A percentile compares a stretch with the other conserved stretches of the same genome.
Conservation (phyloP, 768 basidiomycete genomes). For the Suillus hirtellus region DNA sequence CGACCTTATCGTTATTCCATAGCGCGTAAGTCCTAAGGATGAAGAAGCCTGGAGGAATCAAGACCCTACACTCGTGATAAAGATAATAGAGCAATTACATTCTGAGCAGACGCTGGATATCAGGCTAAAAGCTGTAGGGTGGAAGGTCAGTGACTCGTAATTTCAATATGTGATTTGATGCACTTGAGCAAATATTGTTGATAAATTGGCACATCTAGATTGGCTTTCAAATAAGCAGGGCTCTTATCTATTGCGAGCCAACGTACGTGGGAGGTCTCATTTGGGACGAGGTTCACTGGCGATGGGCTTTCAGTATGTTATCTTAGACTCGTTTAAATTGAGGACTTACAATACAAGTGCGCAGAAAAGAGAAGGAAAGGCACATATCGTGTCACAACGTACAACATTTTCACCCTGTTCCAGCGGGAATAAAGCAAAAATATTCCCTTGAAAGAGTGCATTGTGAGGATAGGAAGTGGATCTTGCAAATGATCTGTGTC, state of each 20-base stretch:
- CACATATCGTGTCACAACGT: slow-evolving; percentile 8
- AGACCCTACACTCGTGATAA: not conserved
- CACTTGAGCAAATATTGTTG: slow-evolving; percentile 8
- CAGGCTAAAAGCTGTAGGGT: slow-evolving; percentile 2
- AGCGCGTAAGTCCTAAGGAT: slow-evolving; percentile 9
- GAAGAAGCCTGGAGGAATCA: slow-evolving; percentile 7
- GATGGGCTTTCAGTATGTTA: not conserved
- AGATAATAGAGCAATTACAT: not conserved
- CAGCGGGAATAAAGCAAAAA: slow-evolving; percentile 7
- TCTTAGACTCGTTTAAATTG: not conserved
- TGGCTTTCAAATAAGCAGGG: not conserved
- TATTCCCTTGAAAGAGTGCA: not conserved
- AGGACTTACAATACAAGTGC: slow-evolving; percentile 9
- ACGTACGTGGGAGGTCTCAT: slow-evolving; percentile 1
- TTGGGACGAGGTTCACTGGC: not conserved
- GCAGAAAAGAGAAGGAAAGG: slow-evolving; percentile 9
- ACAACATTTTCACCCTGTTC: slow-evolving; percentile 4
- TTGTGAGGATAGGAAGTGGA: not conserved
- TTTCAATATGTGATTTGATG: not conserved
- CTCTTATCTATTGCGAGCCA: too few species aligned
- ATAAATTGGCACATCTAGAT: slow-evolving; percentile 7
- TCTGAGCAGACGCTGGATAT: slow-evolving; percentile 11
- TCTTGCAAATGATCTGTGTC: not conserved
- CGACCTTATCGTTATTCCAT: slow-evolving; percentile 4
- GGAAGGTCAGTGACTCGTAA: not conserved